These are phyloP conservation scores for Ganoderma lingzhi DNA, from an alignment of 1,284 basidiomycete genomes.

Conservation along the genomic window DNA sequence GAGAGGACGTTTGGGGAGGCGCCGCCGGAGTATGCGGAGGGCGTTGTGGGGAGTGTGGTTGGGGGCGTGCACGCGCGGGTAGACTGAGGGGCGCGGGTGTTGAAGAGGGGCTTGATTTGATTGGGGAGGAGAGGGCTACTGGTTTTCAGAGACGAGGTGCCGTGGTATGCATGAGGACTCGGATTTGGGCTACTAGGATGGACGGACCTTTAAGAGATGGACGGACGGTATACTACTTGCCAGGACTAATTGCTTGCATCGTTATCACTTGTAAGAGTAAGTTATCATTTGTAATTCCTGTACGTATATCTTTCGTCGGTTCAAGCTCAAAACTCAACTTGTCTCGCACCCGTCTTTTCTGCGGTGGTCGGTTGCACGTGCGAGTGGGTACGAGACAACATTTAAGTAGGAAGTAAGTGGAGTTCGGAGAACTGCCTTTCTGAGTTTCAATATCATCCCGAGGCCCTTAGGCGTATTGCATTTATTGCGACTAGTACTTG, in stretches of 20 bases:
- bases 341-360: too few relatives aligned
- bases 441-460: too few relatives aligned
- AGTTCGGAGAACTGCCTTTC: too few relatives aligned
- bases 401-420: too few relatives aligned
- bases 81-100: background rate
- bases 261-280: background rate
- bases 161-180: background rate
- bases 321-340: too few relatives aligned
- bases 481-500: too few relatives aligned
- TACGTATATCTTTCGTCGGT: too few relatives aligned
- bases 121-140: background rate
- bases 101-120: background rate
- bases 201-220: background rate
- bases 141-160: background rate
- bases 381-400: too few relatives aligned
- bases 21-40: constrained; percentile 5
- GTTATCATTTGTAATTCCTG: background rate
- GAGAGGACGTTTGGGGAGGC: background rate
- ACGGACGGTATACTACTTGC: background rate
- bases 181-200: background rate
- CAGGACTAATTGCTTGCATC: background rate
- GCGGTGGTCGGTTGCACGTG: too few relatives aligned
- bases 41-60: background rate
- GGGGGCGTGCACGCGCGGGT: background rate
- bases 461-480: too few relatives aligned